Conservation (phyloP, 2,329 filamentous ascomycete genomes). For the Beauveria australis region DNA sequence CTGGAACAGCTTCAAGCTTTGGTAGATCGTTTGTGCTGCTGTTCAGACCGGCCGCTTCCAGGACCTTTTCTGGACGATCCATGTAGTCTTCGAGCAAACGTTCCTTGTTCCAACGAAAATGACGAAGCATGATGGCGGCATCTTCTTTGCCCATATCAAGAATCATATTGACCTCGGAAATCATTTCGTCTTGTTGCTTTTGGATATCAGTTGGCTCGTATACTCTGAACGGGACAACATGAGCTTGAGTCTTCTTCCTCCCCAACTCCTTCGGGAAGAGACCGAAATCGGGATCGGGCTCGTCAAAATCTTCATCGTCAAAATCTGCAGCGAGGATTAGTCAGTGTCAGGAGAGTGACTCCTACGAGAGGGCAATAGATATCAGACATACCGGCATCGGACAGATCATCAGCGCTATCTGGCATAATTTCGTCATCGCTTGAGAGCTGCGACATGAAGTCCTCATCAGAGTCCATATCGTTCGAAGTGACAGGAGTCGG, state of each 20-base stretch:
- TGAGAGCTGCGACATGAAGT: slow-evolving; percentile 78
- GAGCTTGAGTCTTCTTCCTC: slow-evolving; percentile 64
- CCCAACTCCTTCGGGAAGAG: slow-evolving; percentile 52
- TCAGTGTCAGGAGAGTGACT: not conserved
- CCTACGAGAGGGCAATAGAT: not conserved
- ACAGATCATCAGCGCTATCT: slow-evolving; percentile 67
- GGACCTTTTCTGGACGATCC: slow-evolving; percentile 70
- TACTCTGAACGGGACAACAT: slow-evolving; percentile 79
- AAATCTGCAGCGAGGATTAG: slow-evolving; percentile 36
- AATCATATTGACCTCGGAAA: slow-evolving; percentile 86
- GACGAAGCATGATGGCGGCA: slow-evolving; percentile 78
- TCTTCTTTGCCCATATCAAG: slow-evolving; percentile 84
- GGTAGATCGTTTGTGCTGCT: slow-evolving; percentile 53
- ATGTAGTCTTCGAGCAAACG: slow-evolving; percentile 92
- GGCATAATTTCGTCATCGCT: slow-evolving; percentile 66
- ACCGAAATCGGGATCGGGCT: slow-evolving; percentile 47
- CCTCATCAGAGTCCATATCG: slow-evolving; percentile 91
- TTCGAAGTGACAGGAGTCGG: slow-evolving; percentile 49
- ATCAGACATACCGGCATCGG: slow-evolving; percentile 34
- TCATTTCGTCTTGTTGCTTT: slow-evolving; percentile 73
- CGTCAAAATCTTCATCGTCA: slow-evolving; percentile 48
- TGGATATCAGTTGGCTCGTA: slow-evolving; percentile 75
- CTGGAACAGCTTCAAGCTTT: slow-evolving; percentile 60
- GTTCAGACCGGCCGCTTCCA: slow-evolving; percentile 78
- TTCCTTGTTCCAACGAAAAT: slow-evolving; percentile 95